Base-by-base conservation (phyloP, 805 yeast genomes). In the Yamadazyma sp. region DNA sequence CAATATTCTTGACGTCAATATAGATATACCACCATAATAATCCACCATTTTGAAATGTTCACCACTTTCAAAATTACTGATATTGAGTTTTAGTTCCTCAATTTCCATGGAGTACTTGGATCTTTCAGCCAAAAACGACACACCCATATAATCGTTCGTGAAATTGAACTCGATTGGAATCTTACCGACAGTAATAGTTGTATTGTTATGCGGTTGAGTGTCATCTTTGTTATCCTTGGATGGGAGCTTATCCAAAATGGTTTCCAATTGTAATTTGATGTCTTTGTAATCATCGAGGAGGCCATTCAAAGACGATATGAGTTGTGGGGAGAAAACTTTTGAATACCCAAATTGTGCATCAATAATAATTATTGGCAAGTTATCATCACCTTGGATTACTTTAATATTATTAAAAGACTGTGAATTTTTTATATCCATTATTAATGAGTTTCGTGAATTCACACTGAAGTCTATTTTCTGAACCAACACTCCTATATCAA, bases 1-100 rank as follows among this genome's bases (percentile, higher is more conserved):
- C 5, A 65, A 59, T 10, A 75, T 11, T 28, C 71, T 58, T 0
- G 68, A 55, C 1, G 73, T 60, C 1, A 78, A 76, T 5, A 75
- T 38, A 0, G 30, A 31, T 5, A 75, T 19, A 22, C 60, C 62
- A 0, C 78, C 79, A 39, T 53, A 50, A 19, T 12, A 34, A 15
- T 31, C 33, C 11, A 24, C 33, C 4, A 30, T 3, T 16, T 23
- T 29, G 17, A 30, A 23, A 1, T 60, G n/a, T 14, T 21, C 20
- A 1, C n/a, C 7, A n/a, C 7, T 4, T 11, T 23, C 50, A 15
- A 59, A 53, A 46, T 60, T 60, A 33, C 33, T 40, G 1, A 48
- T 29, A 3, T 52, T 51, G 1, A 58, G 26, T 1, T 53, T 42
- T 4, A 57, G 28, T 2, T 56, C 60, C 32, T 67, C 70, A 1